phyloP scores from a whole-genome alignment of 345 rosid species.

The Passiflora organensis region DNA sequence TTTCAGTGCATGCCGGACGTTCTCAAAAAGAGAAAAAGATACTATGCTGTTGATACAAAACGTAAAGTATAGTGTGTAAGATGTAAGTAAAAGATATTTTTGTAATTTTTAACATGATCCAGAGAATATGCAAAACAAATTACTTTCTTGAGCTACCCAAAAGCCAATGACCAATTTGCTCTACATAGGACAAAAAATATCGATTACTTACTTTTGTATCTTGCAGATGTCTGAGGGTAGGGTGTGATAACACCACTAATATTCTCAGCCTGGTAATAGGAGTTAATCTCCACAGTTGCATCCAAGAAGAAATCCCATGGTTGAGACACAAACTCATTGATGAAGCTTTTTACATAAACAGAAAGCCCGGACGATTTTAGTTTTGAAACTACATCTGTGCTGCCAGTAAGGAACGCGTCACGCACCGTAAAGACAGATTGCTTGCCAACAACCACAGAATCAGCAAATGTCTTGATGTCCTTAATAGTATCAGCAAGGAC shows the following conservation, averaged over 20 bases:
- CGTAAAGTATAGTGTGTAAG: too few species aligned
- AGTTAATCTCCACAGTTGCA: constrained; percentile 68
- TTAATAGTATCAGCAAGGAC: constrained; percentile 38
- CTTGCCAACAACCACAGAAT: constrained; percentile 55
- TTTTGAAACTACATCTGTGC: constrained; percentile 43
- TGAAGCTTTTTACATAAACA: constrained; percentile 63
- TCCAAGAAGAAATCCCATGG: constrained; percentile 86
- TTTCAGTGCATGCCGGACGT: too few species aligned
- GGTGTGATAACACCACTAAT: constrained; percentile 71
- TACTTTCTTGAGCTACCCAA: too few species aligned
- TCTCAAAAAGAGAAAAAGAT: too few species aligned
- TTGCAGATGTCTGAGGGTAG: constrained; percentile 67
- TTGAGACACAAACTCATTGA: constrained; percentile 85
- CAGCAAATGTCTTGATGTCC: constrained; percentile 65
- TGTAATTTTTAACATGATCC: too few species aligned
- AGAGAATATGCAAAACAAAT: too few species aligned
- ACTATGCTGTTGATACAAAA: too few species aligned
- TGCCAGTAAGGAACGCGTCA: constrained; percentile 21
- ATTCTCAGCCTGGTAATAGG: constrained; percentile 18
- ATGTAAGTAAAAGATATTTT: too few species aligned
- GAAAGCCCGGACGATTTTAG: constrained; percentile 46
- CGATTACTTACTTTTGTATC: constrained; percentile 64
- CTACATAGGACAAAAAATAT: neutral
- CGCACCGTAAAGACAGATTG: constrained; percentile 39
- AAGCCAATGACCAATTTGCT: too few species aligned